Conservation (phyloP, 2,329 filamentous ascomycete genomes). For the Neonectria coccinea region DNA sequence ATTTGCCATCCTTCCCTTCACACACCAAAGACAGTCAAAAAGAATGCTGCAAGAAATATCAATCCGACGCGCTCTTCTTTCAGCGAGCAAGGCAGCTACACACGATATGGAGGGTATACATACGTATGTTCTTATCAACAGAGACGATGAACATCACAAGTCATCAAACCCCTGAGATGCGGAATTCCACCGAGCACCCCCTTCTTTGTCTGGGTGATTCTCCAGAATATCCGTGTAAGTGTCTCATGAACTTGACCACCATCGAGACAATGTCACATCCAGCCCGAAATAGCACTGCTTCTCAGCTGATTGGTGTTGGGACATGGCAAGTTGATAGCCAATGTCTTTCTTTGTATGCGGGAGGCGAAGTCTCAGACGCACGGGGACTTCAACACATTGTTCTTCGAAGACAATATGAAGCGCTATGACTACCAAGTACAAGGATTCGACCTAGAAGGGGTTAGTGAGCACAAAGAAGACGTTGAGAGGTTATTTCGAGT, state of each 20-base stretch:
- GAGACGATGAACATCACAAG: neutral
- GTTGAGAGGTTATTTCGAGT: neutral
- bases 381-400: neutral
- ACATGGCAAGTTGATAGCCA: neutral
- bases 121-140: neutral
- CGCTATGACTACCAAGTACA: neutral
- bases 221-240: neutral
- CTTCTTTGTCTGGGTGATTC: neutral
- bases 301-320: neutral
- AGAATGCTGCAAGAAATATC: neutral
- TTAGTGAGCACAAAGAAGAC: neutral
- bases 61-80: neutral
- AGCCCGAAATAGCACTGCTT: neutral
- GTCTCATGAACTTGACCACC: neutral
- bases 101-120: slow-evolving; percentile 25
- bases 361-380: neutral
- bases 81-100: slow-evolving; percentile 13
- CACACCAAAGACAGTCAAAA: neutral
- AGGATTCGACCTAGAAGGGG: neutral
- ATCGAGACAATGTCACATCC: neutral
- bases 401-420: neutral
- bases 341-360: neutral
- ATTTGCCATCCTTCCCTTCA: neutral
- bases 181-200: neutral
- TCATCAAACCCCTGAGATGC: neutral